Evolutionary conservation across 2,329 filamentous ascomycete genomes (phyloP), one percentile per base, ranked within the genome.

Genomic region (Aspergillus chevalieri): DNA sequence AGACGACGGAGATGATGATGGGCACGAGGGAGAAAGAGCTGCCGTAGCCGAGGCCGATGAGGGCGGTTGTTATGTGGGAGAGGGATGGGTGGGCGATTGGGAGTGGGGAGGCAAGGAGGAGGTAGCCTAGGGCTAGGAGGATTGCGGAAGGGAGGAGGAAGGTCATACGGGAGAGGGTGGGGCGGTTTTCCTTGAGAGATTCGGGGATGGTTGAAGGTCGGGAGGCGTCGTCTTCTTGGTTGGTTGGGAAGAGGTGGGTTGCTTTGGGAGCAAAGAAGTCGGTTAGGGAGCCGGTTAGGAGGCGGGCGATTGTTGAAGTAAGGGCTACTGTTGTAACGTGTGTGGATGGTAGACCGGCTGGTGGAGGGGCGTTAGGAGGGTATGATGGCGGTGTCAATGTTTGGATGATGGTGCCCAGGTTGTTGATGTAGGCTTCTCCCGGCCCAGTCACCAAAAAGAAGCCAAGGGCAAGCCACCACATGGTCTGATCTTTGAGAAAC

Each of bases 391-490:
- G 80, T 42, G 87, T 88, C 3, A 96, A 76, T 0, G 92, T 95
- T 57, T 87, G 86, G 59, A 97, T 91, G 53, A 98, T 85, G 21
- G 91, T 96, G 33, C 93, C 93, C 8, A 98, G 73, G 61, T 97
- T 98, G 73, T 97, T 98, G 72, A 97, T 90, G 67, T 96, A 98
- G 9, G 92, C 88, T 71, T 98, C 93, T n/a, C 91, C 92, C 0
- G 93, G 92, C 0, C 93, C 93, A 47, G 91, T 88, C 59, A 95
- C 88, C 54, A 97, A 80, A 69, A 97, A 89, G 71, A 98, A 97
- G 17, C 90, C 91, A 1, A 85, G 74, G 0, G 92, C 89, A 57
- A 98, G 85, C 65, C 84, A 87, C 92, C 92, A 98, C 92, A 97
- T 97, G 10, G 90, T 96, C 52, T 81, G 84, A 59, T 98, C 93